phyloP scores from a whole-genome alignment of 345 rosid species.

The Arabidopsis suecica region DNA sequence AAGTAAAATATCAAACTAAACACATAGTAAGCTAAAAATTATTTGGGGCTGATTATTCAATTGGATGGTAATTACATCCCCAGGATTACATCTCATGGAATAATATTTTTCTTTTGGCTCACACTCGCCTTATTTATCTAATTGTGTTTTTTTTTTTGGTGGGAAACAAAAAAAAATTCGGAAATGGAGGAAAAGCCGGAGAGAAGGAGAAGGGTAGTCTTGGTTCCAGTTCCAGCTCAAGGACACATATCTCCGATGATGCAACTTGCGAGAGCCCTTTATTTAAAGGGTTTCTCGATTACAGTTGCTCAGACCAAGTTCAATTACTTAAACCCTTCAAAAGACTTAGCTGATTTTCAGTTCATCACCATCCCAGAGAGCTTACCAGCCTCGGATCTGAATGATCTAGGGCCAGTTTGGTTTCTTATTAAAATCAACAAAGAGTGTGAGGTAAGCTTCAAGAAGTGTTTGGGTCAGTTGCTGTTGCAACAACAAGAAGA shows the following conservation, averaged over 20 bases:
- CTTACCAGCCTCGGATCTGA: background rate
- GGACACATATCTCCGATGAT: constrained; percentile 71
- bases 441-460: background rate
- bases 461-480: background rate
- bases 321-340: background rate
- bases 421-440: background rate
- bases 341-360: background rate
- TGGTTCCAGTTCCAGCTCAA: constrained; percentile 53
- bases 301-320: constrained; percentile 10
- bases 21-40: too few species aligned
- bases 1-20: too few species aligned
- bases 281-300: constrained; percentile 33
- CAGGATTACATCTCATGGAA: too few species aligned
- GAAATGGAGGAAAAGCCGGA: background rate
- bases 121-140: too few species aligned
- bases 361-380: background rate
- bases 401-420: background rate
- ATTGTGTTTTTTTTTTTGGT: too few species aligned
- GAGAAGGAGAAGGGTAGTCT: background rate
- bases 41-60: too few species aligned
- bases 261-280: constrained; percentile 53
- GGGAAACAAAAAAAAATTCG: too few species aligned
- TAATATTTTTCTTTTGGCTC: too few species aligned
- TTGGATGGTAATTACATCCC: too few species aligned
- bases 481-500: background rate